These are phyloP conservation scores for Delitschia confertaspora DNA, from an alignment of 495 filamentous ascomycete genomes.

Conservation along the genomic window DNA sequence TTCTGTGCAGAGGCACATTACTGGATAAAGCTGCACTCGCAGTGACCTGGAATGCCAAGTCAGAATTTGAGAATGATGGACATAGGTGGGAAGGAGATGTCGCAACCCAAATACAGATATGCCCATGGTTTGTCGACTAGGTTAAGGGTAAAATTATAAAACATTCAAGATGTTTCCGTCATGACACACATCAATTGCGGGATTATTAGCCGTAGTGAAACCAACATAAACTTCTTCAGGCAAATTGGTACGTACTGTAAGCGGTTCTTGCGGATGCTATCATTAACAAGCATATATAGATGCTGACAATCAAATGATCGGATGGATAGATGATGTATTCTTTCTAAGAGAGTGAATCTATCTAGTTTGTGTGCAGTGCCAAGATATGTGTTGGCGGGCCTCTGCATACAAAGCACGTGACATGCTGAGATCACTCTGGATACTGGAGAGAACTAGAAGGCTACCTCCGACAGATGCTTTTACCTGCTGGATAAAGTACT, in stretches of 20 bases:
- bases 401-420: too few species aligned
- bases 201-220: background rate
- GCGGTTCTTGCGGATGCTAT: too few species aligned
- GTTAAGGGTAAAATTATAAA: background rate
- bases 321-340: too few species aligned
- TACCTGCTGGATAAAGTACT: constrained; percentile 11
- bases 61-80: background rate
- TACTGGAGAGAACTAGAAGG: too few species aligned
- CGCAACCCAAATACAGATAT: constrained; percentile 7
- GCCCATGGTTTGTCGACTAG: constrained; percentile 11
- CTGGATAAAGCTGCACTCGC: background rate
- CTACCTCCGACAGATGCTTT: constrained; percentile 10
- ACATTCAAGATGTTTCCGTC: too few species aligned
- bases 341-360: too few species aligned
- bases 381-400: too few species aligned
- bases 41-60: background rate
- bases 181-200: background rate
- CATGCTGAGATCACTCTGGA: too few species aligned
- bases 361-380: too few species aligned
- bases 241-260: constrained; percentile 2
- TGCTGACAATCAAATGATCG: too few species aligned
- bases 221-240: background rate
- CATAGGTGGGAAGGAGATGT: background rate
- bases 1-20: background rate
- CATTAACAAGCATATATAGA: too few species aligned